phyloP scores from a whole-genome alignment of 1,139 yeast species.

The Debaryomyces singareniensis region DNA sequence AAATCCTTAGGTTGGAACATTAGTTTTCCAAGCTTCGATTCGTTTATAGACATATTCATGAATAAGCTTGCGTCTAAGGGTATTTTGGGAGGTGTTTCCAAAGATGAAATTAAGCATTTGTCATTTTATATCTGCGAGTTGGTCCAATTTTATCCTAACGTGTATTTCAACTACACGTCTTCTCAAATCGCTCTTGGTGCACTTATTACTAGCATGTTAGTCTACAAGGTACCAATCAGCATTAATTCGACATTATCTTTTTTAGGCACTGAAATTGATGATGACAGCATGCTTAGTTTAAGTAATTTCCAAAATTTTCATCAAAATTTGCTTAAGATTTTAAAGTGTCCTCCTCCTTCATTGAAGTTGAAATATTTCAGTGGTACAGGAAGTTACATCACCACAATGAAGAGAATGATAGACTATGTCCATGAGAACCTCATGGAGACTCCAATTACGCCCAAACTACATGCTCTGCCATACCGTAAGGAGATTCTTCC shows the following conservation, averaged over 20 bases:
- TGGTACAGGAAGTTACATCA: constrained; percentile 29
- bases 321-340: constrained; percentile 29
- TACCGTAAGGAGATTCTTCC: neutral
- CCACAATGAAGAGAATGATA: constrained; percentile 32
- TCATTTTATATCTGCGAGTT: constrained; percentile 60
- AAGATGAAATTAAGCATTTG: constrained; percentile 39
- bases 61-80: constrained; percentile 17
- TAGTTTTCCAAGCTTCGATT: constrained; percentile 53
- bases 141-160: constrained; percentile 54
- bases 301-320: constrained; percentile 20
- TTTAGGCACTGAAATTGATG: constrained; percentile 15
- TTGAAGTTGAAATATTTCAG: constrained; percentile 37
- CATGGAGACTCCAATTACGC: constrained; percentile 13
- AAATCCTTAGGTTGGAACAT: constrained; percentile 55
- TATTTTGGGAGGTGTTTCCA: constrained; percentile 17
- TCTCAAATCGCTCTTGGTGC: constrained; percentile 56
- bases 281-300: constrained; percentile 15
- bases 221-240: constrained; percentile 24
- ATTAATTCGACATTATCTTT: constrained; percentile 15
- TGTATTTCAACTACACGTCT: constrained; percentile 49
- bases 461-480: constrained; percentile 7
- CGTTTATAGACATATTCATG: constrained; percentile 51
- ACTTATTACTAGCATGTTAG: constrained; percentile 21
- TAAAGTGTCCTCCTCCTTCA: constrained; percentile 42
- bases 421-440: constrained; percentile 19